Base-by-base conservation (phyloP, 2,329 filamentous ascomycete genomes). In the Ophiocordyceps camponoti-leonardi region DNA sequence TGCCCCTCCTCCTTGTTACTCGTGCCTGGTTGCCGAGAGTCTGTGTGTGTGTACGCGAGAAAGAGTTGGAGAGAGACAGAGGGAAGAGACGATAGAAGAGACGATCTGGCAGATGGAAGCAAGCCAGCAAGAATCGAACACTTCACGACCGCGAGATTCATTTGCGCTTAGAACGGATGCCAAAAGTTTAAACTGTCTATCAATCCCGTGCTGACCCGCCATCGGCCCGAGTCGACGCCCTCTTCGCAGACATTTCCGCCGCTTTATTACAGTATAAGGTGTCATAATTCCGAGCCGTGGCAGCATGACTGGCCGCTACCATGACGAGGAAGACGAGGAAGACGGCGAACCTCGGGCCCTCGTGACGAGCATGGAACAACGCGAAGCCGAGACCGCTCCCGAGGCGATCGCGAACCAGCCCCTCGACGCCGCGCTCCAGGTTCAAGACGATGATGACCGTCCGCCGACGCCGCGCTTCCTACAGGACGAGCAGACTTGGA, bases 391-490 rank as follows among this genome's bases (percentile, higher is more conserved):
- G 23, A 26, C 23, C 44, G 11, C 30, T 14, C 30, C 10, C 30
- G 30, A 31, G 16, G 35, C 8, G 35, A 16, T n/a, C n/a, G 35
- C 64, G 35, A 66, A 69, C 57, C 63, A 63, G 43, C 66, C 67
- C n/a, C 57, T 68, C 49, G 55, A 59, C 41, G 37, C 44, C 19
- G 58, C 56, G 19, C 62, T 74, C 51, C 66, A 71, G 50, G 59
- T 75, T 51, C 68, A 68, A 49, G 58, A 65, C 44, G n/a, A n/a
- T n/a, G 65, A 57, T 41, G 61, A 53, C 53, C 43, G 42, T 18
- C 61, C 66, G 33, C 68, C 72, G 8, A 73, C 71, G n/a, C 76
- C 75, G 47, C 72, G 74, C 47, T 79, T 80, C 55, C 60, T 79
- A 49, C 73, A 77, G 55, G 73, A 78, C 46, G 67, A 75, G 50